Evolutionary conservation across 371 early-diverging fungal species (phyloP), one percentile per base, ranked within the genome.

Genomic region (Lichtheimia hyalospora): DNA sequence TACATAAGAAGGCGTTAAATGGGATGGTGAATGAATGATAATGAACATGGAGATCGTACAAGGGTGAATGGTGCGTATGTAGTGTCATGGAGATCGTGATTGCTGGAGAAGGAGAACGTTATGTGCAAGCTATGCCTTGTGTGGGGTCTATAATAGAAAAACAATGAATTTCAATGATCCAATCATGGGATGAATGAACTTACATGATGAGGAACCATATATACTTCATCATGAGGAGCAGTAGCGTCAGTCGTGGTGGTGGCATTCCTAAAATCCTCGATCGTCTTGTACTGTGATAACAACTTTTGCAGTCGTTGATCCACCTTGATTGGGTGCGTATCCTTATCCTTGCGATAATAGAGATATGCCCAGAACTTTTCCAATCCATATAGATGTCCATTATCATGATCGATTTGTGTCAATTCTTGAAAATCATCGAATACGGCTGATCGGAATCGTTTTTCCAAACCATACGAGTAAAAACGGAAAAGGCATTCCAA

Each of bases 341-440:
- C 71, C 76, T 91, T 92, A 69, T 92, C 92, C 79, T 93, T 90
- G 67, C 96, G 90, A 71, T 92, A 96, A 70, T 75, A 87, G 54
- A 92, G 74, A 67, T 92, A 96, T 1, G 97, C 97, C 96, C 97
- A 96, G 79, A 96, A 94, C 73, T 96, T 96, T 67, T 96, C 97
- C 55, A 95, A 71, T 0, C 96, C 97, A 62, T 96, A 96, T 63
- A 92, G 68, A 61, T 89, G 73, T 28, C 88, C 89, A 54, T 81
- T 77, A 49, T 84, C 85, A 51, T 84, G 83, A 61, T 97, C 97
- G 49, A 74, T 70, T 44, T 88, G 73, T 2, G 93, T 90, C 62
- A 93, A 61, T 14, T 83, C 85, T 75, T 94, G 90, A 75, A 97
- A 97, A 62, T 97, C 96, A 51, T 86, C 74, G 73, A 94, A 94